Base-by-base conservation (phyloP, 2,329 filamentous ascomycete species). In the Diplodia sapinea region DNA sequence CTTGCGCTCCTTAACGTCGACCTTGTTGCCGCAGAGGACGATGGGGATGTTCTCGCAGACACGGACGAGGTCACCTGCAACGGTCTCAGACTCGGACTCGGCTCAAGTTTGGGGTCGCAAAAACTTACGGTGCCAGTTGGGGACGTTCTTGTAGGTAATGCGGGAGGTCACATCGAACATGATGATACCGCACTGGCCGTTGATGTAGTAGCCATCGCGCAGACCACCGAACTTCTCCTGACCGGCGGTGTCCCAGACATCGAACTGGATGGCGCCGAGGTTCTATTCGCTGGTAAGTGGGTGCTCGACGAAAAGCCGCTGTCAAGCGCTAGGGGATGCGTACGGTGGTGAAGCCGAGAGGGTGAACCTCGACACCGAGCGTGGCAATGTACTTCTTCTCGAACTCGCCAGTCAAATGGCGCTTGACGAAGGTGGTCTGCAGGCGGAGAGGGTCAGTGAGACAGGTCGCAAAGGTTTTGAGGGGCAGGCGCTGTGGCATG, bases 301-400 rank as follows among this genome's bases (percentile, higher is more conserved):
- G 7, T 15, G 61, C 33, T 63, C 61, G 61, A 33, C 47, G 70
- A 68, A 68, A 57, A 56, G 63, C 26, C 33, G 65, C 31, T 40
- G 68, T 70, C 63, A 71, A 74, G 70, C 77, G 74, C 68, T 49
- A 61, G 33, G 73, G 68, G 67, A 51, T 72, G 71, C 93, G 85
- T 93, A 98, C 94, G 81, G 94, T 98, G 78, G 90, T 93, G 89
- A 99, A 99, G 78, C 90, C 91, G 73, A 99, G 92, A 82, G 95
- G 95, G 87, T 99, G 95, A 74, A 99, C 95, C 83, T 99, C 95
- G 81, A 99, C 95, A 91, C 95, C 95, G 73, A 99, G 92, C 70
- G 95, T 99, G 78, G 95, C 95, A 83, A 99, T 98, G 86, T 99
- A 99, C 87, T 98, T 99, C 91, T 99, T 99, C 87, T 99, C 95